Evolutionary conservation across 768 basidiomycete genomes (phyloP).

Genomic region (Rhizopogon vesiculosus): DNA sequence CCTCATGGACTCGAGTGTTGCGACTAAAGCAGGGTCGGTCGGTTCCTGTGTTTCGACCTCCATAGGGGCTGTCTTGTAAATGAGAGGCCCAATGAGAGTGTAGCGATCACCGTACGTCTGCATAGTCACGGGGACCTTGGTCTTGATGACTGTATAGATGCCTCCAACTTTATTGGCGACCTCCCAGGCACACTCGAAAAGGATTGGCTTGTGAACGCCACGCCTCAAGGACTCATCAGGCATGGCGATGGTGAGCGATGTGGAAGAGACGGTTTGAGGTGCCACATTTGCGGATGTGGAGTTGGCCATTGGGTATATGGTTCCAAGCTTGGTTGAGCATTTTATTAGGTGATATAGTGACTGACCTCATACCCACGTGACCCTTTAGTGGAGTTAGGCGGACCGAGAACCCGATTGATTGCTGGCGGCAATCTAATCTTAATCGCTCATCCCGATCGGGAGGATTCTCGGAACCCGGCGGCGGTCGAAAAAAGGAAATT

Average conservation of each 20-base stretch:
- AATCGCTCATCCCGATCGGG: too few relatives aligned
- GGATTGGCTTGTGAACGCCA: constrained; percentile 73
- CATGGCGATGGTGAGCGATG: constrained; percentile 3
- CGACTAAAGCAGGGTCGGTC: constrained; percentile 70
- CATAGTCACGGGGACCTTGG: constrained; percentile 97
- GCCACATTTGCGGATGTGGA: background rate
- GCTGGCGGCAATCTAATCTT: background rate
- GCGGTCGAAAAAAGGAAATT: too few relatives aligned
- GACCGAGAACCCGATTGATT: background rate
- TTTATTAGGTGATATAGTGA: background rate
- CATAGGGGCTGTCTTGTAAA: constrained; percentile 98
- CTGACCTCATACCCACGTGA: constrained; percentile 3
- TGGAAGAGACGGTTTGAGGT: background rate
- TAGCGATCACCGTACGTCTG: constrained; percentile 94
- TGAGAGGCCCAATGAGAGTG: constrained; percentile 95
- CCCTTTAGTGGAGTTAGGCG: background rate
- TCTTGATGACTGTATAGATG: constrained; percentile 99
- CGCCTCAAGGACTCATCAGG: constrained; percentile 38
- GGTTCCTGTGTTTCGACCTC: constrained; percentile 96
- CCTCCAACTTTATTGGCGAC: constrained; percentile 99
- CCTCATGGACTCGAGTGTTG: constrained; percentile 77
- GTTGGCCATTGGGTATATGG: background rate
- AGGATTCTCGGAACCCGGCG: too few relatives aligned
- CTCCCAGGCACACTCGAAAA: constrained; percentile 98
- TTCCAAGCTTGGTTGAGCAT: background rate